A percentile compares a stretch with the other conserved stretches of the same genome.
phyloP scores from a whole-genome alignment of 371 early-diverging fungal species.

The Paramicrosporidium saccamoebae region DNA sequence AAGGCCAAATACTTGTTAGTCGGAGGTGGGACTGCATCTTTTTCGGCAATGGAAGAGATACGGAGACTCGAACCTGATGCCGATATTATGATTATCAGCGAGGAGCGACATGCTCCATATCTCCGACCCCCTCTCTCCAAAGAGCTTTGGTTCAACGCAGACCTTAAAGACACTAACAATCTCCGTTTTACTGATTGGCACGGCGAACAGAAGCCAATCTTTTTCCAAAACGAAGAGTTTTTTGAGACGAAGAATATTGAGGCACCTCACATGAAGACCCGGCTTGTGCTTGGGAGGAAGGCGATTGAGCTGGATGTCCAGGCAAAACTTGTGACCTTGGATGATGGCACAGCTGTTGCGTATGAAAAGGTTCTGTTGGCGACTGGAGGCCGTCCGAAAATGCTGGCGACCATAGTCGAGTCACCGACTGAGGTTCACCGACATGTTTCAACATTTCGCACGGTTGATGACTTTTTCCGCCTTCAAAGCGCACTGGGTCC shows the following conservation, averaged over 20 bases:
- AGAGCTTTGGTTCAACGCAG: slow-evolving; percentile 31
- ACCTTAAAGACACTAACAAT: slow-evolving; percentile 9
- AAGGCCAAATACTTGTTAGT: slow-evolving; percentile 11
- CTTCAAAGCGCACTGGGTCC: slow-evolving; percentile 8
- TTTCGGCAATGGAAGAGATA: slow-evolving; percentile 25
- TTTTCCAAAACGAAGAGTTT: not conserved
- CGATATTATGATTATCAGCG: slow-evolving; percentile 24
- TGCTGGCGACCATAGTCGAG: slow-evolving; percentile 8
- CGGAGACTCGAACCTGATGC: slow-evolving; percentile 22
- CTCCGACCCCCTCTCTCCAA: slow-evolving; percentile 32
- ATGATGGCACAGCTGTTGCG: slow-evolving; percentile 14
- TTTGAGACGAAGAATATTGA: slow-evolving; percentile 4
- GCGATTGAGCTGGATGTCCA: slow-evolving; percentile 20
- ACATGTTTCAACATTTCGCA: slow-evolving; percentile 21
- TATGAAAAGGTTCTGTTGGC: slow-evolving; percentile 32
- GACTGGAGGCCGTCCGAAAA: slow-evolving; percentile 27
- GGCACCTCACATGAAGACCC: slow-evolving; percentile 2
- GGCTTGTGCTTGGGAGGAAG: slow-evolving; percentile 4
- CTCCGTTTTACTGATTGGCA: slow-evolving; percentile 30
- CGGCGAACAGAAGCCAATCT: slow-evolving; percentile 15
- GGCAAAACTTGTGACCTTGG: slow-evolving; percentile 15
- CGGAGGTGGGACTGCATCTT: slow-evolving; percentile 27
- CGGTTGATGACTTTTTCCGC: slow-evolving; percentile 17
- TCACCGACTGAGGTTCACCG: slow-evolving; percentile 4
- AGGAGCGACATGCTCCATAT: slow-evolving; percentile 21